Conservation (phyloP, 768 basidiomycete species). For the Boletus barrowsii region DNA sequence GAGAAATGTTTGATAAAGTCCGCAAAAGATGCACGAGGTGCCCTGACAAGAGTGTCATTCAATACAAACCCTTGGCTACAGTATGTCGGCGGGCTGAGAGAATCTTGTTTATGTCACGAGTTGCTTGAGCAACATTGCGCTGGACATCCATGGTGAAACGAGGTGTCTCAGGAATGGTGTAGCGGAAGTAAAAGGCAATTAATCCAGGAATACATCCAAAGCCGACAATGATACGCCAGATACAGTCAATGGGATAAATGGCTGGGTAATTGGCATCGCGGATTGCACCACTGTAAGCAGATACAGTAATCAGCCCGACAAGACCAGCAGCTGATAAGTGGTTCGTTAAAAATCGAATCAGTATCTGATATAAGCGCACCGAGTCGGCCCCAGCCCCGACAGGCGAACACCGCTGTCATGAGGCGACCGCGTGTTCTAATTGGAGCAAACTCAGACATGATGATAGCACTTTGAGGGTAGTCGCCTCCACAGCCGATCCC, state of each 20-base stretch:
- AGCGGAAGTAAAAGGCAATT: constrained; percentile 82
- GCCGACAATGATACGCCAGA: constrained; percentile 87
- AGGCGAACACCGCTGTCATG: constrained; percentile 84
- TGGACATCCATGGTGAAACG: constrained; percentile 91
- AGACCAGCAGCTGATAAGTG: constrained; percentile 54
- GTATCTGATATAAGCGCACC: constrained; percentile 36
- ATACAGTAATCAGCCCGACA: constrained; percentile 58
- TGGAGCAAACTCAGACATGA: constrained; percentile 86
- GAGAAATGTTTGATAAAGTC: constrained; percentile 72
- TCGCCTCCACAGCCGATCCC: constrained; percentile 87
- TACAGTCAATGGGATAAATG: constrained; percentile 59
- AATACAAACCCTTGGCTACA: constrained; percentile 44
- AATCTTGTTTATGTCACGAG: constrained; percentile 66
- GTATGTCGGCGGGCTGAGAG: constrained; percentile 43
- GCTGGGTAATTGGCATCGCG: constrained; percentile 39
- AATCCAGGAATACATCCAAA: constrained; percentile 78
- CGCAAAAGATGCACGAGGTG: constrained; percentile 59
- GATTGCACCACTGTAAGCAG: constrained; percentile 59
- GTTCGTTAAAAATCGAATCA: background rate
- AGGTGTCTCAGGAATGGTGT: constrained; percentile 90
- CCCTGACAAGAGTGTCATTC: constrained; percentile 45
- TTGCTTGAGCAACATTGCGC: constrained; percentile 69
- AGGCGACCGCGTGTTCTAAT: constrained; percentile 75
- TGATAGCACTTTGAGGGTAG: constrained; percentile 78
- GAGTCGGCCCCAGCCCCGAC: constrained; percentile 90